Base-by-base conservation (phyloP, 192 early-diverging fungal genomes). In the Coemansia sp. region DNA sequence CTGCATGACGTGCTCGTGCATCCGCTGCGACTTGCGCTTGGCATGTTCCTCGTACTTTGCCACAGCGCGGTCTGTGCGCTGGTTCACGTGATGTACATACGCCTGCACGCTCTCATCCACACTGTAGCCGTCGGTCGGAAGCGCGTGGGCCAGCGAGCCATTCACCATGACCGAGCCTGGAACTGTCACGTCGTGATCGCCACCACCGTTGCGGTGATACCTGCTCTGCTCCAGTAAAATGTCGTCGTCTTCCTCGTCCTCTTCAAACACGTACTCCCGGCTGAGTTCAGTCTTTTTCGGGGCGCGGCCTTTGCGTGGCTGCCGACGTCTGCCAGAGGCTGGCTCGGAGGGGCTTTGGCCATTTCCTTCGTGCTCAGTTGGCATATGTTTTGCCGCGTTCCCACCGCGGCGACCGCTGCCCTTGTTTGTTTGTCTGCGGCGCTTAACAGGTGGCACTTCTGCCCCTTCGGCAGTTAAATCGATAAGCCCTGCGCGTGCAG, bases 21-120 rank as follows among this genome's bases (percentile, higher is more conserved):
- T 73, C 57, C 79, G 79, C 66, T 73, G 62, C 1, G 65, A 66
- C 67, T 76, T 82, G 69, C 67, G 79, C 64, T 54, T 60, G 5
- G 62, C 48, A 29, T 53, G 60, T 57, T 75, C 79, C 60, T 82
- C 73, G 57, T 82, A 75, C 35, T 65, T 71, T 32, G 73, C 66
- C 22, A 82, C 53, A 2, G 79, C 79, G 27, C 70, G 65, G 14
- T 72, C 69, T 7, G 69, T 76, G 60, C 79, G 79, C 54, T 72
- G 69, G 62, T 75, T 61, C 6, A 81, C 73, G 25, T 75, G 78
- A 57, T 75, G 73, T 2, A 81, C 68, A 21, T 81, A 81, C 10
- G 64, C 78, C 53, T 75, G 78, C 50, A 81, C 73, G 4, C 68
- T 60, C 51, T 81, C 61, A 21, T 81, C 78, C 11, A 81, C 76